Evolutionary conservation across 1,284 basidiomycete species (phyloP), one percentile per base, ranked within the genome.

Genomic region (Moniliella sp.): DNA sequence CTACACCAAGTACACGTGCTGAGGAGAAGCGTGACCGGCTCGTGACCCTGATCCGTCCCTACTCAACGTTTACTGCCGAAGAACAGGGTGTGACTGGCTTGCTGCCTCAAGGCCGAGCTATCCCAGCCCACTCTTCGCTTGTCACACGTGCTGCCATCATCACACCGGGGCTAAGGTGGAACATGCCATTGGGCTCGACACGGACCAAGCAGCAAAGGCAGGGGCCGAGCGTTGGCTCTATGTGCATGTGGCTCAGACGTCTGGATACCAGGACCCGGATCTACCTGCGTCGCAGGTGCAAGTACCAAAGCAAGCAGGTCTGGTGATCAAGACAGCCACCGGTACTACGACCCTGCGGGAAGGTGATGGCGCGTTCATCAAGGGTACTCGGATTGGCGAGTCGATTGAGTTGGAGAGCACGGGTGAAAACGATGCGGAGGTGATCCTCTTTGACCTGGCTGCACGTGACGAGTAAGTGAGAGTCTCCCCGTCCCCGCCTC

Each of bases 21-120:
- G n/a, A n/a, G 18, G 50, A 45, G 31, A 36, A 41, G 12, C n/a
- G n/a, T n/a, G n/a, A n/a, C n/a, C n/a, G n/a, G n/a, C n/a, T n/a
- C n/a, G 34, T 40, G 18, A 53, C 48, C 12, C 40, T 53, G 21
- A 49, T 53, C 32, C 35, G 39, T 11, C 46, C 48, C 18, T 29
- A 38, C 10, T 19, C 18, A 7, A 46, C 44, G 0, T 37, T 48
- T 13, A 23, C 28, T 9, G 12, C n/a, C n/a, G 26, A 35, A 13
- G 40, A 46, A n/a, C 30, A 30, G 4, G 15, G 32, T 4, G 31
- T 35, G 9, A 38, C 37, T 1, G 50, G 50, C 2, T 17, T 43
- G 9, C 34, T 52, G 0, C 39, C 43, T n/a, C 15, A 18, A 8
- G 50, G 48, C 0, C 18, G 36, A 2, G 35, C 43, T 13, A 52